phyloP scores from a whole-genome alignment of 164 flowering plant species.

The Annona cherimola region DNA sequence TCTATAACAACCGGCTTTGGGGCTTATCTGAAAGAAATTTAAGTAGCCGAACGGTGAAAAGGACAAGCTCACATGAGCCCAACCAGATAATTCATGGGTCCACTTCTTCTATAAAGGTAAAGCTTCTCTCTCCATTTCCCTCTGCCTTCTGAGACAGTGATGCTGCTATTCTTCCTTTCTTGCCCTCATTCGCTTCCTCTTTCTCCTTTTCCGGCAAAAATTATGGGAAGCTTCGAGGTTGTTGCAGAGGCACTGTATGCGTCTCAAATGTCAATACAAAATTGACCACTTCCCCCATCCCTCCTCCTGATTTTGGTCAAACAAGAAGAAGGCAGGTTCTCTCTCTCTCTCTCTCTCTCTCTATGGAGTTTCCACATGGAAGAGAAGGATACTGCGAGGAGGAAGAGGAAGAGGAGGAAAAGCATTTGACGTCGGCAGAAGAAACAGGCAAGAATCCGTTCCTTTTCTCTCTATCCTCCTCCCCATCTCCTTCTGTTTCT shows the following conservation, averaged over 20 bases:
- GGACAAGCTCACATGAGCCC: slow-evolving; percentile 73
- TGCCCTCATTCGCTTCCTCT: not conserved
- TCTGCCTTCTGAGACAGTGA: not conserved
- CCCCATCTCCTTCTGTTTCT: slow-evolving; percentile 12
- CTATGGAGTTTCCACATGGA: slow-evolving; percentile 11
- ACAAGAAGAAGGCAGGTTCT: slow-evolving; percentile 6
- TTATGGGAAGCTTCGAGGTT: slow-evolving; percentile 11
- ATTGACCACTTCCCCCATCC: not conserved
- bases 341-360: not conserved
- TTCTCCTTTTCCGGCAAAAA: not conserved
- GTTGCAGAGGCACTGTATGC: not conserved
- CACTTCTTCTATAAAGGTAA: slow-evolving; percentile 23
- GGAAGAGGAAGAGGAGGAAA: slow-evolving; percentile 15
- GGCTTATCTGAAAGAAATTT: slow-evolving; percentile 10
- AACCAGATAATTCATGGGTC: slow-evolving; percentile 55
- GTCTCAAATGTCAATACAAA: slow-evolving; percentile 8
- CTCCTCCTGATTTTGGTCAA: slow-evolving; percentile 4
- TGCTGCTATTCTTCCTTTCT: not conserved
- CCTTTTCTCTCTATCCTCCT: slow-evolving; percentile 5
- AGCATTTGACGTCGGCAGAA: slow-evolving; percentile 9
- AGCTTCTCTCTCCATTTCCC: slow-evolving; percentile 6
- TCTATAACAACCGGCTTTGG: slow-evolving; percentile 43
- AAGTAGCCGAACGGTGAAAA: slow-evolving; percentile 38
- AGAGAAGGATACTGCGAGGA: slow-evolving; percentile 12
- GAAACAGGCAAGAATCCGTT: slow-evolving; percentile 11